Conservation (phyloP, 2,329 filamentous ascomycete species). For the Scytalidium lignicola region DNA sequence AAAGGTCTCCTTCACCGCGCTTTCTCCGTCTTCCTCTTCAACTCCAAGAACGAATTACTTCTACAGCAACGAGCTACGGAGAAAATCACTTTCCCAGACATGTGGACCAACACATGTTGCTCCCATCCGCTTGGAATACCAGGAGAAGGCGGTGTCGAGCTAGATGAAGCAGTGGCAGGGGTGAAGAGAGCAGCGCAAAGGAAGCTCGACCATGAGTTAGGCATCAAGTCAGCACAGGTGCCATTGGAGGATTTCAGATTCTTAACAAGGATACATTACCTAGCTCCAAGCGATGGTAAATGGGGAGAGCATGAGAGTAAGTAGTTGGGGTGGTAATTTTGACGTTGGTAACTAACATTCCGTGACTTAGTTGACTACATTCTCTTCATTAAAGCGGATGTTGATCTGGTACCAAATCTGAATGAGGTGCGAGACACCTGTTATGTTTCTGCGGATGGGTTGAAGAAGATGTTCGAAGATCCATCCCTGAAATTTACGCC, state of each 20-base stretch:
- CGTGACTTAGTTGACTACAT: slow-evolving; percentile 81
- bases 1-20: slow-evolving; percentile 93
- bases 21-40: slow-evolving; percentile 97
- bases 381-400: slow-evolving; percentile 92
- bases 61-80: slow-evolving; percentile 92
- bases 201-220: slow-evolving; percentile 91
- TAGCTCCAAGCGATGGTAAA: slow-evolving; percentile 91
- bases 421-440: slow-evolving; percentile 86
- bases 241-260: slow-evolving; percentile 89
- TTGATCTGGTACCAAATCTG: slow-evolving; percentile 72
- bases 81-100: slow-evolving; percentile 98
- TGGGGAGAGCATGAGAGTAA: slow-evolving; percentile 98
- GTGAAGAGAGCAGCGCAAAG: slow-evolving; percentile 89
- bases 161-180: slow-evolving; percentile 75
- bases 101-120: slow-evolving; percentile 99
- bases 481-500: slow-evolving; percentile 82
- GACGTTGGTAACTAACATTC: slow-evolving; percentile 3
- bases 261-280: slow-evolving; percentile 96
- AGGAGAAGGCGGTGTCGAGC: slow-evolving; percentile 79
- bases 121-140: slow-evolving; percentile 92
- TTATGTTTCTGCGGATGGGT: slow-evolving; percentile 76
- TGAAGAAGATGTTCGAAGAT: slow-evolving; percentile 82
- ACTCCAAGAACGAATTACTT: slow-evolving; percentile 85
- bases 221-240: slow-evolving; percentile 84
- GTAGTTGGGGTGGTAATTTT: slow-evolving; percentile 25